Conservation (phyloP, 2,329 filamentous ascomycete genomes). For the Neocucurbitaria cava region DNA sequence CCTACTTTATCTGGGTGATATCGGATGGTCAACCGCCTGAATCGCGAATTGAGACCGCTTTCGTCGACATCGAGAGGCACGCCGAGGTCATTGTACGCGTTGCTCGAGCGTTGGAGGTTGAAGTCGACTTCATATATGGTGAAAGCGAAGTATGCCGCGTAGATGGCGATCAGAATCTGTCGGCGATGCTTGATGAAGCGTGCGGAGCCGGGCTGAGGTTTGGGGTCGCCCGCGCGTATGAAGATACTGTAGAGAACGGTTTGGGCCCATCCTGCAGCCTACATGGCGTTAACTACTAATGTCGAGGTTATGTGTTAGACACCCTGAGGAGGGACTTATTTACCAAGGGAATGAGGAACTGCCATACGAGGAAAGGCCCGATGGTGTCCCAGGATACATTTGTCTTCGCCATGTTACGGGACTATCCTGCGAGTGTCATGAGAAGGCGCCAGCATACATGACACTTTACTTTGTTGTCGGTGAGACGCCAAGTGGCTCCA, state of each 20-base stretch:
- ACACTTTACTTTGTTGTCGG: background rate
- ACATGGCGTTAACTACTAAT: conserved; percentile 19
- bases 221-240: conserved; percentile 86
- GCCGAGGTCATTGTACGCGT: conserved; percentile 81
- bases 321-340: background rate
- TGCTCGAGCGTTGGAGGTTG: conserved; percentile 72
- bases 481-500: conserved; percentile 15
- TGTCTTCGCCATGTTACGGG: conserved; percentile 28
- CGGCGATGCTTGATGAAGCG: conserved; percentile 77
- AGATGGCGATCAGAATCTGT: conserved; percentile 82
- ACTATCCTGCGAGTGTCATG: background rate
- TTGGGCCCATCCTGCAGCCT: conserved; percentile 62
- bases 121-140: conserved; percentile 92
- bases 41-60: conserved; percentile 80
- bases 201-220: conserved; percentile 71
- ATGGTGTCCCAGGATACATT: conserved; percentile 41
- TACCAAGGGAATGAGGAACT: conserved; percentile 45
- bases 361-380: conserved; percentile 43
- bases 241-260: conserved; percentile 84
- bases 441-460: background rate
- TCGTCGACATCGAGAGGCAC: conserved; percentile 74
- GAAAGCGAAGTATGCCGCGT: conserved; percentile 84
- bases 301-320: background rate
- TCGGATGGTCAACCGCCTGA: conserved; percentile 70
- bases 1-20: conserved; percentile 84